Conservation (phyloP, 1,284 basidiomycete species). For the Trichosporon asahii region DNA sequence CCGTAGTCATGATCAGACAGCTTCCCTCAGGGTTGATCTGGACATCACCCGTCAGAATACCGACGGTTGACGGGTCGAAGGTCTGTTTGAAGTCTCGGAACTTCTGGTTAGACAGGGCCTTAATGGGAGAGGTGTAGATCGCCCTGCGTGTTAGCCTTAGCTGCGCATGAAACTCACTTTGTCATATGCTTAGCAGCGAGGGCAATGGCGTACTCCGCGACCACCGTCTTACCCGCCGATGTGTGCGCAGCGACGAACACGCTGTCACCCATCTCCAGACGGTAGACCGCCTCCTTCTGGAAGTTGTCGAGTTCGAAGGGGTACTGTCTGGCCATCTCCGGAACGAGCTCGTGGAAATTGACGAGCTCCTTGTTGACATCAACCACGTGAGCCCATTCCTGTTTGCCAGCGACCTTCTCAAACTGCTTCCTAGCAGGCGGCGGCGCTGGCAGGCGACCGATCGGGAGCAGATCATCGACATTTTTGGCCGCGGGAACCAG, state of each 20-base stretch:
- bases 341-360: constrained; percentile 59
- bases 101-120: constrained; percentile 98
- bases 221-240: constrained; percentile 93
- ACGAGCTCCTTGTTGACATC: constrained; percentile 84
- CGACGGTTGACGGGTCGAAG: constrained; percentile 86
- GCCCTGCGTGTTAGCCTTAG: constrained; percentile 59
- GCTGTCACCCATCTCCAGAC: constrained; percentile 93
- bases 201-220: constrained; percentile 98
- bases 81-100: constrained; percentile 98
- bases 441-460: constrained; percentile 56
- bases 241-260: constrained; percentile 99
- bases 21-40: constrained; percentile 98
- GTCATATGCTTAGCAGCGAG: constrained; percentile 98
- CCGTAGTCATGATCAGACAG: constrained; percentile 98
- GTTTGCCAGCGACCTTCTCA: constrained; percentile 60
- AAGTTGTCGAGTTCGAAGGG: constrained; percentile 84
- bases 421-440: constrained; percentile 39
- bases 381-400: constrained; percentile 97
- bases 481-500: constrained; percentile 52
- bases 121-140: constrained; percentile 98
- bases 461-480: constrained; percentile 77
- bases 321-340: constrained; percentile 60
- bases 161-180: constrained; percentile 57
- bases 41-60: constrained; percentile 97
- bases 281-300: constrained; percentile 95